Base-by-base conservation (phyloP, 164 flowering plant genomes). In the Kingdonia uniflora region DNA sequence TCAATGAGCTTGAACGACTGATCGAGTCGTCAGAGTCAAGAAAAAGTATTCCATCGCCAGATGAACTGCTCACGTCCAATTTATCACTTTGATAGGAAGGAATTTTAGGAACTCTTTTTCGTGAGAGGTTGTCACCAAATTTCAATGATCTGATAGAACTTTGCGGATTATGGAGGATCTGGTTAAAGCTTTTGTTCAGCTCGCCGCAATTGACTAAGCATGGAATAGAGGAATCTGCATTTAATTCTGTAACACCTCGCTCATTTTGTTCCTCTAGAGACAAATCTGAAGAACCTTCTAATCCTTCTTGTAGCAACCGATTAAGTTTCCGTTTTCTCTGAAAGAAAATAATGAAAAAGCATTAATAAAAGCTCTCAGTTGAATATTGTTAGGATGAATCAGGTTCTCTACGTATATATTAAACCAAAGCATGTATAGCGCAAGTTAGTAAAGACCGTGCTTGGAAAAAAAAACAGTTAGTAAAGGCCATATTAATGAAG, bases 311-410 rank as follows among this genome's bases (percentile, higher is more conserved):
- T 19, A 38, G 19, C 14, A 64, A n/a, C 59, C 52, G 56, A 53
- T 42, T 19, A 46, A 52, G 62, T 56, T 68, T 71, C 38, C 71
- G 59, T 49, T 68, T 72, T 58, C 65, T 66, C 80, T 73, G 73
- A 40, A 39, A 59, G 56, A 57, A 51, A 40, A 16, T 16, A 41
- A 41, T 41, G 44, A 1, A 41, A 14, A 16, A 14, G 17, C 4
- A 3, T 29, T 8, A 29, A 8, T 29, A 4, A 29, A 29, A 29
- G n/a, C n/a, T n/a, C n/a, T n/a, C n/a, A n/a, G n/a, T n/a, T n/a
- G n/a, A n/a, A n/a, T n/a, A n/a, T n/a, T n/a, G n/a, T n/a, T n/a
- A n/a, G n/a, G n/a, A n/a, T n/a, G n/a, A n/a, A n/a, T n/a, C n/a
- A n/a, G n/a, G n/a, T n/a, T n/a, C n/a, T n/a, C n/a, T n/a, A n/a